Evolutionary conservation across 2,329 filamentous ascomycete genomes (phyloP), one percentile per base, ranked within the genome.

Genomic region (Annulohypoxylon truncatum): DNA sequence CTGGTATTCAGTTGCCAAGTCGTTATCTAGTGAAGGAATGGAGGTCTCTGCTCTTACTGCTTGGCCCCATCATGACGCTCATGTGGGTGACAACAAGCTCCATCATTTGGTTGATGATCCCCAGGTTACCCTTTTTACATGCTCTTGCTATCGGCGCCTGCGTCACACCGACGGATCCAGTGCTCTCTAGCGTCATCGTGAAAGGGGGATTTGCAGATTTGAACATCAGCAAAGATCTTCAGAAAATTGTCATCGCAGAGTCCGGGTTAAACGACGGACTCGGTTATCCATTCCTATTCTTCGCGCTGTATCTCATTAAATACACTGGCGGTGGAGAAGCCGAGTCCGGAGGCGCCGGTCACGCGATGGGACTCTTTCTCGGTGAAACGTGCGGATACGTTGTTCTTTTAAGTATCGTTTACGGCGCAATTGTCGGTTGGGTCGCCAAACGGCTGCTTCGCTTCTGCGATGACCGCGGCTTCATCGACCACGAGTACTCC

Each of bases 191-290:
- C 69, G 92, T 91, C 1, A 96, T 97, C 62, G 93, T 97, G 47
- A 97, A 97, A 81, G 93, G 94, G 28, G 94, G 92, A 73, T 97
- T 97, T 76, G 94, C 94, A 0, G 94, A 97, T 75, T 90, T 93
- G 74, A 95, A 97, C 76, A 90, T 97, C 18, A 93, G 94, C 0
- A 89, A 89, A 61, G 87, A 90, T 22, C 81, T 97, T 51, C 93
- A 96, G 81, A 89, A 90, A 68, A 92, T 93, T 71, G 92, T 93
- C 73, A 85, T 91, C 51, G 90, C 89, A 31, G 93, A 97, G 79
- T 94, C 91, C 0, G 94, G 94, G 1, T 91, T 92, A 1, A 97
- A 97, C 74, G 94, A 97, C 79, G 94, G 94, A 0, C 83, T 94
- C 35, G 93, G 93, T 0, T 97, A 97, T 73, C 94, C 93, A 0